Conservation (phyloP, 805 yeast genomes). For the Candida methanosorbosa region DNA sequence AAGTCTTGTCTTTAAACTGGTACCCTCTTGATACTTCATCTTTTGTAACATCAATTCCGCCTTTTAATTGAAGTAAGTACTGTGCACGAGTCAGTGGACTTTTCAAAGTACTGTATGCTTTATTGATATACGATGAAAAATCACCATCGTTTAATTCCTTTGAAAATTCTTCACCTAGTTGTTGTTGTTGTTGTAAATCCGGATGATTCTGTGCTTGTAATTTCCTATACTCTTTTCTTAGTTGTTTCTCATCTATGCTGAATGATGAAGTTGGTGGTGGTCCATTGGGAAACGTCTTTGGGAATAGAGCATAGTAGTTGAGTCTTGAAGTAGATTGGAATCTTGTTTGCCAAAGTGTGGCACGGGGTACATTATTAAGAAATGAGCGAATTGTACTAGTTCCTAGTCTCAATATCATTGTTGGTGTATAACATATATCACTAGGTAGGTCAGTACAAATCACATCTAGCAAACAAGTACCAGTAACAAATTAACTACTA, state of each 20-base stretch:
- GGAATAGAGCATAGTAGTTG: conserved; percentile 59
- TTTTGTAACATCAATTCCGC: conserved; percentile 44
- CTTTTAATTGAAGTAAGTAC: conserved; percentile 36
- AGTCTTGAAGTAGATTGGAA: too few species aligned
- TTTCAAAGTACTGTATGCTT: conserved; percentile 64
- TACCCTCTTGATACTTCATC: conserved; percentile 43
- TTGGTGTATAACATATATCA: too few species aligned
- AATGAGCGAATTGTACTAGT: too few species aligned
- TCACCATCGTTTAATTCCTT: conserved; percentile 17
- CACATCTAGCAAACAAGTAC: too few species aligned
- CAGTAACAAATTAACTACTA: too few species aligned
- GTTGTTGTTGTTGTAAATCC: conserved; percentile 37
- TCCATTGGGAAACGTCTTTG: conserved; percentile 59
- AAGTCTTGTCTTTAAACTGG: conserved; percentile 33
- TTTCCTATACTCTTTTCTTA: conserved; percentile 67
- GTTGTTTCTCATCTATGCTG: conserved; percentile 38
- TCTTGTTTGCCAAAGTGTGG: too few species aligned
- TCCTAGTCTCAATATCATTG: too few species aligned
- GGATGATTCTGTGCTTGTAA: conserved; percentile 80
- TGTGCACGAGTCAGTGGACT: conserved; percentile 68
- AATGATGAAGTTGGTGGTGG: conserved; percentile 59
- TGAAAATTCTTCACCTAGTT: conserved; percentile 16
- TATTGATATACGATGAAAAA: conserved; percentile 52
- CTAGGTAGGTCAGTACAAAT: too few species aligned
- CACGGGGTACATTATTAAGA: too few species aligned